Evolutionary conservation across 805 yeast genomes (phyloP).

Genomic region (Cyberlindnera misumaiensis): DNA sequence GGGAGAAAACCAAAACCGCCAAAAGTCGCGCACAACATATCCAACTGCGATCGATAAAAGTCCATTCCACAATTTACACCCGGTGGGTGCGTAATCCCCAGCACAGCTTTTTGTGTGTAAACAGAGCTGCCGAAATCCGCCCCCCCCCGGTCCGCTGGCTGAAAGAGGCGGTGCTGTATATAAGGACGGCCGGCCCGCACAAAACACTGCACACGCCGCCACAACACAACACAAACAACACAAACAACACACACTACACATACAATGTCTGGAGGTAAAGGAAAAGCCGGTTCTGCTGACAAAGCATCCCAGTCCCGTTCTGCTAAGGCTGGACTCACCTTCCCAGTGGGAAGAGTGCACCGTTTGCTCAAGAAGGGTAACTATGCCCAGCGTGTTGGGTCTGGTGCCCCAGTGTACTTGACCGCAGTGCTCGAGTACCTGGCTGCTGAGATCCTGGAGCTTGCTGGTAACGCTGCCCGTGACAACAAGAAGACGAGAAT

Average conservation of each 20-base stretch:
- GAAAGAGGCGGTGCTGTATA: no score
- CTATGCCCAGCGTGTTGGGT: slow-evolving; percentile 98
- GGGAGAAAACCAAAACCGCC: not conserved
- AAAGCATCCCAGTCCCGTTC: slow-evolving; percentile 98
- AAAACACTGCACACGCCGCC: no score
- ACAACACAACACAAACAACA: slow-evolving; percentile 32
- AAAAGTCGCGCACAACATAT: not conserved
- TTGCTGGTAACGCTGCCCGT: slow-evolving; percentile 99
- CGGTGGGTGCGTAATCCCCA: slow-evolving; percentile 5
- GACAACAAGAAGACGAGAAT: slow-evolving; percentile 99
- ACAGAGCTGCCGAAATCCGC: not conserved
- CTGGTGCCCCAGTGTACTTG: slow-evolving; percentile 98
- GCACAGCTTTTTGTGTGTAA: not conserved
- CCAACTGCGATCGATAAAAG: not conserved
- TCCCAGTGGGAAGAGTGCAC: slow-evolving; percentile 99
- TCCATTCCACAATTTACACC: slow-evolving; percentile 6
- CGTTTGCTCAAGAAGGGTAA: slow-evolving; percentile 94
- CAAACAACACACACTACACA: slow-evolving; percentile 18
- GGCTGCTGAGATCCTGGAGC: slow-evolving; percentile 96
- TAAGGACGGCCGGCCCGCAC: no score
- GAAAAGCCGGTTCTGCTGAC: slow-evolving; percentile 91
- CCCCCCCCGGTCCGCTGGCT: not conserved
- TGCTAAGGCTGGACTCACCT: slow-evolving; percentile 95
- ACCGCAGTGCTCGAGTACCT: slow-evolving; percentile 96
- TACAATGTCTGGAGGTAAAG: slow-evolving; percentile 64